Base-by-base conservation (phyloP, 208 protist species). In the Porcisia hertigi region DNA sequence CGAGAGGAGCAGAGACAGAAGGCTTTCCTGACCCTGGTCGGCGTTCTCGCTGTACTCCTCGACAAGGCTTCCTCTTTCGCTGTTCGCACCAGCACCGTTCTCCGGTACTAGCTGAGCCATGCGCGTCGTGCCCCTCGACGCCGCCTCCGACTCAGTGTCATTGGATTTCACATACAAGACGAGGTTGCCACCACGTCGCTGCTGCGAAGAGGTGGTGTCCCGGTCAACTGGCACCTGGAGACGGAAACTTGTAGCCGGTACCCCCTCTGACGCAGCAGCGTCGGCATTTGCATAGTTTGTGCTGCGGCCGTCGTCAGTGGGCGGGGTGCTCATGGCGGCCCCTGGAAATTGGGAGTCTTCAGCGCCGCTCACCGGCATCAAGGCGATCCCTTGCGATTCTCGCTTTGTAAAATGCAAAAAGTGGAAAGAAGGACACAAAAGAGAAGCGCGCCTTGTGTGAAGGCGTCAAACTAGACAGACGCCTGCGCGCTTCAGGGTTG, bases 81-180 rank as follows among this genome's bases (percentile, higher is more conserved):
- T 43, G 2, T 49, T 43, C 43, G 11, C 71, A 25, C 53, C 20
- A 23, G 60, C 52, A 20, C 55, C 30, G n/a, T 45, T 49, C n/a
- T 23, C 47, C 23, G 65, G 63, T 16, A 66, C 55, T 5, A 1
- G 65, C 55, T 2, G 3, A 16, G 71, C 8, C 30, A 2, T 1
- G 9, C 11, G 39, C 34, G 43, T 47, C 41, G 60, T 34, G 3
- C n/a, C 45, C 20, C 73, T 69, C 18, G 55, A 53, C 34, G 58
- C 53, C 16, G 36, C 72, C 39, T 82, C 78, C 2, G 73, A 77
- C 58, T 82, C 78, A 54, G 70, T 78, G 11, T 82, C 78, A 20
- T 71, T 82, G 6, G 78, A 34, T 73, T 78, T 82, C 12, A 82
- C 78, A 34, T 75, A 82, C 20, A 82, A 52, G 1, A 82, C 78